Conservation (phyloP, 2,329 filamentous ascomycete species). For the Alternaria atra region DNA sequence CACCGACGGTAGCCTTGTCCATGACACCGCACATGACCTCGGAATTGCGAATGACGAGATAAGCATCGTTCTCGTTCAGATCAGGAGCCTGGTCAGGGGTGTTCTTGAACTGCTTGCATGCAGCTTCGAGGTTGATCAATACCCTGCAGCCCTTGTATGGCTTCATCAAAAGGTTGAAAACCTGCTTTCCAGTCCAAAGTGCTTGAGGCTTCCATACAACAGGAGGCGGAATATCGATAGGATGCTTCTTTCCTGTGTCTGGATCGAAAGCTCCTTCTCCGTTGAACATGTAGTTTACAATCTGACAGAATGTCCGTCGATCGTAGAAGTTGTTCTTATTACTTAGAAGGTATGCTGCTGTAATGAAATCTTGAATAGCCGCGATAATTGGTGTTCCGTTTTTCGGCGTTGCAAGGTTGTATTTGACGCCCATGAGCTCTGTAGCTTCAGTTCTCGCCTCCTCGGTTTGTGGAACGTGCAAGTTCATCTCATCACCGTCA, state of each 20-base stretch:
- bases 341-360: slow-evolving; percentile 88
- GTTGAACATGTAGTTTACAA: slow-evolving; percentile 94
- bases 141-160: slow-evolving; percentile 87
- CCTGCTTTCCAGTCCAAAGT: slow-evolving; percentile 96
- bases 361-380: slow-evolving; percentile 99
- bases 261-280: slow-evolving; percentile 64
- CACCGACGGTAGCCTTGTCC: slow-evolving; percentile 98
- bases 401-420: slow-evolving; percentile 94
- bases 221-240: slow-evolving; percentile 86
- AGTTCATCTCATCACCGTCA: slow-evolving; percentile 98
- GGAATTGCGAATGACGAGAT: slow-evolving; percentile 92
- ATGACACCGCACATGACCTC: slow-evolving; percentile 97
- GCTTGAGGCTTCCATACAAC: slow-evolving; percentile 84
- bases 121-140: slow-evolving; percentile 89
- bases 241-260: slow-evolving; percentile 60
- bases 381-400: slow-evolving; percentile 98
- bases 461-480: slow-evolving; percentile 97
- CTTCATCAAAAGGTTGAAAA: slow-evolving; percentile 90
- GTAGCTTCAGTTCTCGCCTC: slow-evolving; percentile 95
- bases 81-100: slow-evolving; percentile 75
- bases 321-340: slow-evolving; percentile 94
- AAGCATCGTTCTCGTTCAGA: slow-evolving; percentile 77
- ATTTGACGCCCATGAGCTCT: slow-evolving; percentile 96
- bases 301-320: slow-evolving; percentile 84
- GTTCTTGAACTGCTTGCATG: slow-evolving; percentile 82